phyloP scores from a whole-genome alignment of 2,329 filamentous ascomycete genomes.

The Colletotrichum sp. region DNA sequence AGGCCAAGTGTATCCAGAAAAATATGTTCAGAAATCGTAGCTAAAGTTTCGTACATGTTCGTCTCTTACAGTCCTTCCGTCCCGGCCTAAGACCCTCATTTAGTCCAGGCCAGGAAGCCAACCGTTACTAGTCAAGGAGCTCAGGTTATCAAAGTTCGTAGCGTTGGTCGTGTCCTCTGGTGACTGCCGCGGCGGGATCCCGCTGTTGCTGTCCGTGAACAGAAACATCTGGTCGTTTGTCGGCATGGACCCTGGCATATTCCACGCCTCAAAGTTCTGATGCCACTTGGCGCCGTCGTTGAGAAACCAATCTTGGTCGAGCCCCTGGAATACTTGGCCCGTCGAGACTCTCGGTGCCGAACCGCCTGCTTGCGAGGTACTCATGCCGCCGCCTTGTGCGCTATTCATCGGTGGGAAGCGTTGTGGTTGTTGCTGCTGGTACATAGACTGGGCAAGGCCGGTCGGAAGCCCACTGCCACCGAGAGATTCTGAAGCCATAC shows the following conservation, averaged over 20 bases:
- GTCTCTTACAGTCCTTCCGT: not conserved
- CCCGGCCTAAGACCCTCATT: not conserved
- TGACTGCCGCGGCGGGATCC: not conserved
- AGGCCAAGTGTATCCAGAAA: not conserved
- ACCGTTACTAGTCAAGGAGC: slow-evolving; percentile 33
- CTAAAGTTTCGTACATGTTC: not conserved
- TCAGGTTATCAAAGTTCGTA: slow-evolving; percentile 33
- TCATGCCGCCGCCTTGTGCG: not conserved
- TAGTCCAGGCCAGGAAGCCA: slow-evolving; percentile 43
- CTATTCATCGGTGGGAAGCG: not conserved
- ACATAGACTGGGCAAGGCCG: slow-evolving; percentile 28
- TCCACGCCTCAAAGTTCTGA: slow-evolving; percentile 62
- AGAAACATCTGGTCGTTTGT: slow-evolving; percentile 19
- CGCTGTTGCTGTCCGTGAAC: slow-evolving; percentile 4
- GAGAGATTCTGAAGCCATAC: not conserved
- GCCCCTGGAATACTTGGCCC: slow-evolving; percentile 36
- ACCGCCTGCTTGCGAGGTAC: not conserved
- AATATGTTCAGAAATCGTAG: not conserved
- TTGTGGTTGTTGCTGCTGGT: slow-evolving; percentile 25
- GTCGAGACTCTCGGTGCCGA: slow-evolving; percentile 30
- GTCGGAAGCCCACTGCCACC: slow-evolving; percentile 27
- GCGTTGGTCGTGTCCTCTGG: slow-evolving; percentile 9
- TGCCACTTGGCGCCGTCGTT: slow-evolving; percentile 64
- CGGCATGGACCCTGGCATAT: slow-evolving; percentile 27
- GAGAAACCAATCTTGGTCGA: slow-evolving; percentile 64